These are phyloP conservation scores for Boletus mariae DNA, from an alignment of 1,284 basidiomycete species.

Conservation along the genomic window DNA sequence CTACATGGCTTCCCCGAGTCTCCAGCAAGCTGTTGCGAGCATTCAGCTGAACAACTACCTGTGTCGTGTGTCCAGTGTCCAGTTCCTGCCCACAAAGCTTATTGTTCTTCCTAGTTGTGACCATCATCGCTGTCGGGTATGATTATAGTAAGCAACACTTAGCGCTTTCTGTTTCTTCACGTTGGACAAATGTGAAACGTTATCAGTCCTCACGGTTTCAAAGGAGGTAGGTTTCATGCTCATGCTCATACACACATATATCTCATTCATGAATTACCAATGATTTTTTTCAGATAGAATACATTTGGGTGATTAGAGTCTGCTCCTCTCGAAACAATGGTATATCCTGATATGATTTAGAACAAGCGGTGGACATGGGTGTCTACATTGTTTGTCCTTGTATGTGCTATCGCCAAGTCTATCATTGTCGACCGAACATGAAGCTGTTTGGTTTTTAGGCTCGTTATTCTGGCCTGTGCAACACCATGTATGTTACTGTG, in stretches of 20 bases:
- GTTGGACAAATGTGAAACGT: background rate
- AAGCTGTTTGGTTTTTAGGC: background rate
- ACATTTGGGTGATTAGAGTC: background rate
- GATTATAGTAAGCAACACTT: background rate
- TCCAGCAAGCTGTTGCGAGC: too few relatives aligned
- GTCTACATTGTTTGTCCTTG: background rate
- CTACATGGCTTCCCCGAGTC: too few relatives aligned
- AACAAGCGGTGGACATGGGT: background rate
- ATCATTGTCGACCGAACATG: background rate
- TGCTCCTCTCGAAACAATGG: background rate
- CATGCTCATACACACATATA: background rate
- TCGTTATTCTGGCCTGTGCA: background rate
- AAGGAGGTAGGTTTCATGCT: background rate
- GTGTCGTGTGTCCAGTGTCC: too few relatives aligned
- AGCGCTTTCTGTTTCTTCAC: background rate
- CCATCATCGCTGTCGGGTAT: too few relatives aligned
- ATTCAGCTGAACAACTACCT: too few relatives aligned
- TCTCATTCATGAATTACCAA: too few relatives aligned
- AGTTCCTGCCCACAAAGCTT: too few relatives aligned
- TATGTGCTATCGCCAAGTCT: too few relatives aligned
- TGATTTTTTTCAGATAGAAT: background rate
- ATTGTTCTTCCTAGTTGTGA: too few relatives aligned
- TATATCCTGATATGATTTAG: background rate
- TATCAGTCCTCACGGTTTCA: background rate
- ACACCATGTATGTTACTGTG: background rate